Evolutionary conservation across 164 flowering plant genomes (phyloP).

Genomic region (Buxus sempervirens): DNA sequence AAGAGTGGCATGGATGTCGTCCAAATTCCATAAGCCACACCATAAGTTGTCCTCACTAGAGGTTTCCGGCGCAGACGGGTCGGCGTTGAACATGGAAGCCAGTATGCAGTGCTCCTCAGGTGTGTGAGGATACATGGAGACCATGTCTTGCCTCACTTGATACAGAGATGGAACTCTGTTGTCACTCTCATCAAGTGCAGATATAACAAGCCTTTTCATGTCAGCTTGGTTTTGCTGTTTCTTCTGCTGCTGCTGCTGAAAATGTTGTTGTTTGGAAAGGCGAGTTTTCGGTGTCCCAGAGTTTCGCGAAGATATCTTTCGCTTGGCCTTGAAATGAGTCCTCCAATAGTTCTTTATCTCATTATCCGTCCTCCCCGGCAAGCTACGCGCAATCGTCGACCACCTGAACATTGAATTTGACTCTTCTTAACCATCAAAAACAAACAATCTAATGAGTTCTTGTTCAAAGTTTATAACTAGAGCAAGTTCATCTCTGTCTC

Average conservation of each 20-base stretch:
- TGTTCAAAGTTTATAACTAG: background rate
- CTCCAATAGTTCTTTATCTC: slow-evolving; percentile 88
- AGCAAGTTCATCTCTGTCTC: slow-evolving; percentile 1
- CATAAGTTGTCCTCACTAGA: slow-evolving; percentile 38
- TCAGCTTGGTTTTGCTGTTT: slow-evolving; percentile 35
- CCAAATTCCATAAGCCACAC: slow-evolving; percentile 67
- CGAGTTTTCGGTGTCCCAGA: slow-evolving; percentile 40
- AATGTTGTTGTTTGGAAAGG: slow-evolving; percentile 44
- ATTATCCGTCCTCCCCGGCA: slow-evolving; percentile 78
- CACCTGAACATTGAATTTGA: slow-evolving; percentile 35
- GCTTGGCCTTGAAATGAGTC: slow-evolving; percentile 72
- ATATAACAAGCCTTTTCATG: slow-evolving; percentile 34
- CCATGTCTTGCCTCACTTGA: slow-evolving; percentile 28
- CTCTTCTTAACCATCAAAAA: no score
- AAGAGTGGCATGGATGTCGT: slow-evolving; percentile 32
- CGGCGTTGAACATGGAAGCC: slow-evolving; percentile 17
- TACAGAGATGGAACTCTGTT: slow-evolving; percentile 10
- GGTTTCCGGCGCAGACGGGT: slow-evolving; percentile 17
- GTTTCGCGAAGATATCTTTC: slow-evolving; percentile 26
- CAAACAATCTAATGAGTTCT: background rate
- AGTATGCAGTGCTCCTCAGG: slow-evolving; percentile 29
- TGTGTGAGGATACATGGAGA: slow-evolving; percentile 11
- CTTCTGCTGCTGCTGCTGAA: slow-evolving; percentile 33
- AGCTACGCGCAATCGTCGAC: slow-evolving; percentile 75
- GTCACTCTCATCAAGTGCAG: slow-evolving; percentile 30